Evolutionary conservation across 768 basidiomycete species (phyloP).

Genomic region (Tulasnella sp.): DNA sequence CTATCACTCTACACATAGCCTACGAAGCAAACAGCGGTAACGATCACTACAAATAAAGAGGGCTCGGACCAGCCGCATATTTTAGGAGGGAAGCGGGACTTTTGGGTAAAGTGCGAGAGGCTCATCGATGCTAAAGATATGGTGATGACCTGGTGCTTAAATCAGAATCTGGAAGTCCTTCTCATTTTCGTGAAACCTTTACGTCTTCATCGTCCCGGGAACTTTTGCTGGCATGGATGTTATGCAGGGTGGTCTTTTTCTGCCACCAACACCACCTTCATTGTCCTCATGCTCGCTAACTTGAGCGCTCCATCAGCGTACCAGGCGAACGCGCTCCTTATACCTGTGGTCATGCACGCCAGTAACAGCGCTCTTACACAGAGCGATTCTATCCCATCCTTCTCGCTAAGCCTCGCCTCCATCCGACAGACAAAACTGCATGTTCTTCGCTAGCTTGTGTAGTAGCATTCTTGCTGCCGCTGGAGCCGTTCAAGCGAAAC

Average conservation of each 20-base stretch:
- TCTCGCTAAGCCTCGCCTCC: neutral
- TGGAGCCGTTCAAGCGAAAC: neutral
- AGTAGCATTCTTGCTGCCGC: neutral
- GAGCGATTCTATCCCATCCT: neutral
- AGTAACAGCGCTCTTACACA: neutral
- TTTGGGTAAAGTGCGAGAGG: too few species aligned
- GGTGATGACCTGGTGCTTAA: too few species aligned
- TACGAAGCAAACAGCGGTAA: too few species aligned
- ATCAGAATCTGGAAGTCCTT: too few species aligned
- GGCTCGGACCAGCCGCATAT: too few species aligned
- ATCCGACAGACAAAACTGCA: neutral
- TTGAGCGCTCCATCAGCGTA: neutral
- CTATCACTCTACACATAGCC: too few species aligned
- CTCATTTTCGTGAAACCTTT: too few species aligned
- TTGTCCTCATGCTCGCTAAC: neutral
- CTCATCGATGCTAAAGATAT: too few species aligned
- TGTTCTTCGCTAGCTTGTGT: neutral
- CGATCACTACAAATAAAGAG: too few species aligned
- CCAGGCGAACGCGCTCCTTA: neutral
- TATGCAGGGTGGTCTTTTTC: conserved; percentile 4
- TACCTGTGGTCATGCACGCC: neutral
- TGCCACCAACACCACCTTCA: conserved; percentile 5
- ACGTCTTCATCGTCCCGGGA: too few species aligned
- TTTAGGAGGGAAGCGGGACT: too few species aligned
- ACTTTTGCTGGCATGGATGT: too few species aligned